Evolutionary conservation across 2,329 filamentous ascomycete genomes (phyloP), one percentile per base, ranked within the genome.

Genomic region (Septoria petroselini): DNA sequence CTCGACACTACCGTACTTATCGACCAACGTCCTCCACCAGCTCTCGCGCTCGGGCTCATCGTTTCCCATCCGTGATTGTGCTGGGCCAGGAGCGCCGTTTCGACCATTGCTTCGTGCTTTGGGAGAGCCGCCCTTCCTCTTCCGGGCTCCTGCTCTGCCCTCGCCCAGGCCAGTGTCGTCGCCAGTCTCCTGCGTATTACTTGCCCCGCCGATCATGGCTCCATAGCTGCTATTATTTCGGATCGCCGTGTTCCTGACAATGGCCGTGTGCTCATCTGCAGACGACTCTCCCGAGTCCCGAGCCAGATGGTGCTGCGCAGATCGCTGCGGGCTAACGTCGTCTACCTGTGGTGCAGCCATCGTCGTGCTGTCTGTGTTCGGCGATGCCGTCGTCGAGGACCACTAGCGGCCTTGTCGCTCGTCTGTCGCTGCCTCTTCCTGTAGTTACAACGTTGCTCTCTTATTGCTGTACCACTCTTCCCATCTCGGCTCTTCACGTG

Each of bases 1-100:
- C 72, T 91, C 87, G 43, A 93, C 77, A 52, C 75, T 78, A 14
- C 81, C 81, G 58, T 81, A 84, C 58, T 79, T 80, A 34, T 83
- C 79, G 31, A 75, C 68, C 31, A 80, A 66, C 25, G 65, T 64
- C 59, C 72, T 71, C 76, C 78, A 82, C 78, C 83, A 82, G 34
- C 65, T 59, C 1, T 56, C 57, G 29, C 43, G 38, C 19, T 57
- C 52, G 9, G 54, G 56, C 12, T 21, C 19, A 39, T 11, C 30
- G 11, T 19, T 35, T 50, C 48, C 15, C 9, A 45, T 41, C 23
- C 54, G 48, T 53, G 23, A 25, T 38, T 40, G 44, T 40, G 18
- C 37, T 48, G 45, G 33, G 30, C 31, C 30, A 46, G 37, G 27
- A 40, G 42, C 41, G 25, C 44, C 52, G 37, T 47, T 48, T 18